Conservation (phyloP, 1,284 basidiomycete genomes). For the Rhodotorula glutinis region DNA sequence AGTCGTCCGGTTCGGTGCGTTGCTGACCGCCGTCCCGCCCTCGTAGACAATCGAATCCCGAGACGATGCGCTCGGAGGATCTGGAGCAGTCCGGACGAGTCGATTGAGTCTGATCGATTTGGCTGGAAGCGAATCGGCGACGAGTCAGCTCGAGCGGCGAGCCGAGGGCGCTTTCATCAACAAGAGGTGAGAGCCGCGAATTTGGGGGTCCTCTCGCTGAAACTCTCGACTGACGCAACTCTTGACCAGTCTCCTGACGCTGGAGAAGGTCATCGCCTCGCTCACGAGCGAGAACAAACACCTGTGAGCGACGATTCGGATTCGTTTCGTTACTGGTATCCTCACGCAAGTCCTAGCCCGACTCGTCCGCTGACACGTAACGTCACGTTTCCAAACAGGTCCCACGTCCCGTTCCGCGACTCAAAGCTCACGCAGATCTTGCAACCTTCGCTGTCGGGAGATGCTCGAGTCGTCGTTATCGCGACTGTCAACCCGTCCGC, state of each 20-base stretch:
- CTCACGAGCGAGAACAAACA: slow-evolving; percentile 74
- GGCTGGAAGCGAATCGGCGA: slow-evolving; percentile 95
- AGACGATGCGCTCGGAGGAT: slow-evolving; percentile 23
- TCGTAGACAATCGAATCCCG: slow-evolving; percentile 49
- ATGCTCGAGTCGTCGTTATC: slow-evolving; percentile 92
- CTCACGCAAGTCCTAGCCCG: too few species aligned
- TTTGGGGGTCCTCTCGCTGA: slow-evolving; percentile 40
- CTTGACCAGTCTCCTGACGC: slow-evolving; percentile 64
- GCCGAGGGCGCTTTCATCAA: slow-evolving; percentile 93
- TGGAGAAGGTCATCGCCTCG: slow-evolving; percentile 83
- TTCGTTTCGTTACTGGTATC: too few species aligned
- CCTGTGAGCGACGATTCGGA: slow-evolving; percentile 53
- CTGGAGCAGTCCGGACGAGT: slow-evolving; percentile 36
- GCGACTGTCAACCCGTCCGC: slow-evolving; percentile 86
- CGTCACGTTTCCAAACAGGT: slow-evolving; percentile 53
- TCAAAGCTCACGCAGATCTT: slow-evolving; percentile 89
- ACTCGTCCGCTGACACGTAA: too few species aligned
- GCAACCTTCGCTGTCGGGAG: slow-evolving; percentile 89
- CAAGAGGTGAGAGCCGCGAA: slow-evolving; percentile 54
- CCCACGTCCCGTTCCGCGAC: slow-evolving; percentile 92
- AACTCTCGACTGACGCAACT: not conserved
- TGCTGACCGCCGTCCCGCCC: too few species aligned
- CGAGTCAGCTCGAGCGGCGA: slow-evolving; percentile 85
- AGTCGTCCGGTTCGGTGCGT: not conserved
- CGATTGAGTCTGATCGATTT: slow-evolving; percentile 80